These are phyloP conservation scores for Aspergillus nanangensis DNA, from an alignment of 495 filamentous ascomycete species.

Conservation along the genomic window DNA sequence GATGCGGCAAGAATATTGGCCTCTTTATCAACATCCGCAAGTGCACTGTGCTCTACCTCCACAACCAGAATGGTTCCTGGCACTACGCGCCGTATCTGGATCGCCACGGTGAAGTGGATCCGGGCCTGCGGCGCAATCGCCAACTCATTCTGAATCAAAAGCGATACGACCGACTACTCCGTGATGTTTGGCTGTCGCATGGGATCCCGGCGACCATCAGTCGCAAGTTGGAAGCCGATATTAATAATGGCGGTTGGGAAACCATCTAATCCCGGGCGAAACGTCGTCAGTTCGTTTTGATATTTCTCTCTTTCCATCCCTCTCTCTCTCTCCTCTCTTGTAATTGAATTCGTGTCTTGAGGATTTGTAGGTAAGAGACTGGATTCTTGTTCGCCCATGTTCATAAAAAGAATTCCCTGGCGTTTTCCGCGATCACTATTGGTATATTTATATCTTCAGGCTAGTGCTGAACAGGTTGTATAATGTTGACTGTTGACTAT, in stretches of 20 bases:
- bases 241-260: conserved; percentile 97
- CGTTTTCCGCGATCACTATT: too few species aligned
- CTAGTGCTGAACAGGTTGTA: too few species aligned
- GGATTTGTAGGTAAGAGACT: too few species aligned
- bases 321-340: neutral
- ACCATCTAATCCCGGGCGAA: conserved; percentile 52
- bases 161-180: conserved; percentile 81
- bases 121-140: conserved; percentile 71
- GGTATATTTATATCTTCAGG: too few species aligned
- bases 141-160: conserved; percentile 91
- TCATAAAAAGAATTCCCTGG: too few species aligned
- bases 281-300: neutral
- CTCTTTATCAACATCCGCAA: conserved; percentile 95
- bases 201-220: conserved; percentile 84
- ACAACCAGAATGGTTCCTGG: conserved; percentile 78
- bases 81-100: conserved; percentile 89
- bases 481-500: too few species aligned
- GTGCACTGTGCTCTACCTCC: conserved; percentile 82
- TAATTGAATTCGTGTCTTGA: too few species aligned
- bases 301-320: conserved; percentile 6
- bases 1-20: conserved; percentile 84
- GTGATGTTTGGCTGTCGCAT: conserved; percentile 84
- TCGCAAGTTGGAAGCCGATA: conserved; percentile 85
- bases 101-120: conserved; percentile 89
- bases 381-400: too few species aligned